Evolutionary conservation across 2,329 filamentous ascomycete species (phyloP).

Genomic region (Trichophyton verrucosum): DNA sequence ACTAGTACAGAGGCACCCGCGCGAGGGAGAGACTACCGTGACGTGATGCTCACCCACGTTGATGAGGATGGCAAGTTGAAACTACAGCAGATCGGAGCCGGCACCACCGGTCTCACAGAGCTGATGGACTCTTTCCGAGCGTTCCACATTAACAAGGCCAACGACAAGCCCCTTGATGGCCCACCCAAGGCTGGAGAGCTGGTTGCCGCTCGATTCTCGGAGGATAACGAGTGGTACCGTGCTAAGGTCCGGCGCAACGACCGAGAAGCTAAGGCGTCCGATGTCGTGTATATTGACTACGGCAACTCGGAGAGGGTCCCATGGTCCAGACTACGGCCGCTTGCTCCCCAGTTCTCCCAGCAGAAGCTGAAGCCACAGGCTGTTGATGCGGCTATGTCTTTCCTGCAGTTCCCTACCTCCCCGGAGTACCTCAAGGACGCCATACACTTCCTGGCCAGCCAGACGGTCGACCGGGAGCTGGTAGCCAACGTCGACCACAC

Average conservation of each 20-base stretch:
- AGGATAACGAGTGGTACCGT: slow-evolving; percentile 89
- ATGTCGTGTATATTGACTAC: slow-evolving; percentile 91
- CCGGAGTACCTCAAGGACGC: slow-evolving; percentile 75
- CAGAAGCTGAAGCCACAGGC: slow-evolving; percentile 82
- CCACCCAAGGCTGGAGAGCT: slow-evolving; percentile 83
- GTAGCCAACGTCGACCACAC: slow-evolving; percentile 86
- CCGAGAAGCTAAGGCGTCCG: slow-evolving; percentile 72
- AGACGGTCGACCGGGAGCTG: slow-evolving; percentile 62
- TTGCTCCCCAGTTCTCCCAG: slow-evolving; percentile 63
- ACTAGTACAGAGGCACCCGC: slow-evolving; percentile 44
- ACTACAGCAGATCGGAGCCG: slow-evolving; percentile 77
- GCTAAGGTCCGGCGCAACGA: slow-evolving; percentile 85
- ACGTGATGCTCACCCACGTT: slow-evolving; percentile 84
- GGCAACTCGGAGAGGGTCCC: slow-evolving; percentile 84
- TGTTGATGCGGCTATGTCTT: slow-evolving; percentile 71
- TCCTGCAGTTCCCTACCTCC: slow-evolving; percentile 73
- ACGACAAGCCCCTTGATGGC: slow-evolving; percentile 58
- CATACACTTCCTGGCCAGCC: slow-evolving; percentile 59
- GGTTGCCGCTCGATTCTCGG: slow-evolving; percentile 81
- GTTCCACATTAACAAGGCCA: slow-evolving; percentile 77
- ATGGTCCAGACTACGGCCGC: slow-evolving; percentile 71
- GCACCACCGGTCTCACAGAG: slow-evolving; percentile 70
- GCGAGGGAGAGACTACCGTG: slow-evolving; percentile 78
- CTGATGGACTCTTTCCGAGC: slow-evolving; percentile 84
- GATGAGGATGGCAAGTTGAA: slow-evolving; percentile 73